Evolutionary conservation across 1,284 basidiomycete genomes (phyloP), one percentile per base, ranked within the genome.

Genomic region (Cystobasidiaceae sp.): DNA sequence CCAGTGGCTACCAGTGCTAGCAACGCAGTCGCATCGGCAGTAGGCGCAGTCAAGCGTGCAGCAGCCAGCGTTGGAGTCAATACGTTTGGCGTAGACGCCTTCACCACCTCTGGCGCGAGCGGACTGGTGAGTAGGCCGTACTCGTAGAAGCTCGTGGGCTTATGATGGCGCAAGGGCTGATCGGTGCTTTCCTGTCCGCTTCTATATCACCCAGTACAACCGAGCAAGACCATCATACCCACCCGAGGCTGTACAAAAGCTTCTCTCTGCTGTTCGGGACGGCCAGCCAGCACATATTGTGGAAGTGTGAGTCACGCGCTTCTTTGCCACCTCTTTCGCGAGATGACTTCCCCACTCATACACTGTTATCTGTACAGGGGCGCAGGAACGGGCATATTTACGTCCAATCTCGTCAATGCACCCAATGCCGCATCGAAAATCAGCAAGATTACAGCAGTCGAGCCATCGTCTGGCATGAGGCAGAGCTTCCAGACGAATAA

Each of bases 391-490:
- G 79, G 79, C 28, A 77, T 80, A 67, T 80, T 80, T 69, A 74
- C 76, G 0, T 74, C 78, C 5, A 73, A 77, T 15, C 70, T 80
- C 33, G 70, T 80, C 25, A 43, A 68, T 1, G 72, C 77, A 0
- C 76, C 77, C 0, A 49, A 68, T 17, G 33, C 19, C 3, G 37
- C 25, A 6, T 51, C 25, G 1, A 46, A 39, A 13, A 68, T 80
- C n/a, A 33, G 63, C 15, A 69, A 67, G 5, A 68, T 80, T 1
- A 67, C 76, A 1, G 75, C 71, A 25, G 71, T 80, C 43, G 79
- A 80, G 70, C 79, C 79, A 6, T 75, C 74, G 39, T 66, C 71
- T 32, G 79, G 79, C 0, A 80, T 80, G 79, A 64, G 79, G 2
- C 66, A 71, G 6, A 71, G 67, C 68, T 45, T 79, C 72, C 72